Base-by-base conservation (phyloP, 2,329 filamentous ascomycete genomes). In the Hypoxylon sp. region DNA sequence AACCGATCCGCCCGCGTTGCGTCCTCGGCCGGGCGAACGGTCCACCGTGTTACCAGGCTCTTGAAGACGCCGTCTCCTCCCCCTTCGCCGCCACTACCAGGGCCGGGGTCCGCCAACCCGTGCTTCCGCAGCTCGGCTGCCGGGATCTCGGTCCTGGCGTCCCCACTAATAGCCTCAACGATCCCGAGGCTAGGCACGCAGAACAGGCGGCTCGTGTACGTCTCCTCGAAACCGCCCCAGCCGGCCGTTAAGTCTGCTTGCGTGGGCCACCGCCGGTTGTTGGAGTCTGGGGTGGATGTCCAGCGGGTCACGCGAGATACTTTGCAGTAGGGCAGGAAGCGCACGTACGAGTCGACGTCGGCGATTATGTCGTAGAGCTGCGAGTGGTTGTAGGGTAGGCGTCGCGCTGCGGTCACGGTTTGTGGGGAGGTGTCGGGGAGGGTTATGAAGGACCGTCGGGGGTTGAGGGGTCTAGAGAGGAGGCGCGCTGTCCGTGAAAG, bases 281-380 rank as follows among this genome's bases (percentile, higher is more conserved):
- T 43, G 34, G 50, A 3, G 25, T 21, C n/a, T 16, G 52, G 11
- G 37, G 87, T 82, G 11, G 77, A 57, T 5, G 92, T 90, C 86
- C 91, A 93, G 63, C 85, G 83, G 1, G 93, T 97, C 41, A 98
- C 93, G 65, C 84, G 86, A 37, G 92, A 94, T 47, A 83, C 84
- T 45, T 88, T 86, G 81, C 95, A 97, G 85, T 96, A 97, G 9
- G 96, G 96, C n/a, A 99, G 88, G 84, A 98, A 99, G 70, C 83
- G 78, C 37, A 86, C 83, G 86, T 99, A 99, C 68, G 88, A 88
- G 78, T 93, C 88, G 70, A 99, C 89, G 79, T 97, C 93, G 80
- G 94, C 89, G 78, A 99, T 94, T 58, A 97, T 86, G 71, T 85
- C 84, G 87, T 96, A 99, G 72, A 99, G 89, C 1, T 88, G 83